Base-by-base conservation (phyloP, 2,329 filamentous ascomycete species). In the Pleomassaria siparia region DNA sequence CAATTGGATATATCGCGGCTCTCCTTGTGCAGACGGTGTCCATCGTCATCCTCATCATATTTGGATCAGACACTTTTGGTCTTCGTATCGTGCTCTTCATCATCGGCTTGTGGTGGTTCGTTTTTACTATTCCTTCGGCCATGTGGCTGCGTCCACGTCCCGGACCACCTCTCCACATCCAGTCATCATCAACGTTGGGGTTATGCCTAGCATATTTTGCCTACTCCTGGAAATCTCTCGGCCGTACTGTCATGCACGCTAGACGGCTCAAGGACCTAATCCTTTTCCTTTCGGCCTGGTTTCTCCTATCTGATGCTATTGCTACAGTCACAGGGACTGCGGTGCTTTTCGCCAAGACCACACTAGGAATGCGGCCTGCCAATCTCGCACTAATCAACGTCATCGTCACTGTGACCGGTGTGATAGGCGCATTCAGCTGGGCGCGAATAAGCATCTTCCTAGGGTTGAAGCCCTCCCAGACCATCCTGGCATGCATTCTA, bases 251-350 rank as follows among this genome's bases (percentile, higher is more conserved):
- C 10, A 80, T 84, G 58, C 81, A 91, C 36, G 91, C 92, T 2
- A 79, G 86, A 12, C 80, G 81, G 10, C 78, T 92, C 6, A 75
- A 84, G 42, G 89, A 94, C 59, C 85, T 92, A 22, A 74, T 88
- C 22, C 76, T 92, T 6, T 94, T 94, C 67, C 80, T 99, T 4
- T 83, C 81, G 2, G 91, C 89, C 5, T 99, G 94, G 94, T 96
- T 99, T 67, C 79, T 99, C 24, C 80, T 99, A 1, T 95, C 89
- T 6, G 94, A 99, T 63, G 91, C 89, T 33, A 91, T 97, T 54
- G 94, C 94, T 7, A 97, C 94, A 0, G 92, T 95, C 0, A 94
- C 89, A 26, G 92, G 91, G 12, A 97, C 94, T 0, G 94, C 94
- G 0, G 91, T 97, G 22, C 79, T 99, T 9, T 99, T 96, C 67